Evolutionary conservation across 352 stramenopile genomes (phyloP).

Genomic region (Phytophthora ohioensis): DNA sequence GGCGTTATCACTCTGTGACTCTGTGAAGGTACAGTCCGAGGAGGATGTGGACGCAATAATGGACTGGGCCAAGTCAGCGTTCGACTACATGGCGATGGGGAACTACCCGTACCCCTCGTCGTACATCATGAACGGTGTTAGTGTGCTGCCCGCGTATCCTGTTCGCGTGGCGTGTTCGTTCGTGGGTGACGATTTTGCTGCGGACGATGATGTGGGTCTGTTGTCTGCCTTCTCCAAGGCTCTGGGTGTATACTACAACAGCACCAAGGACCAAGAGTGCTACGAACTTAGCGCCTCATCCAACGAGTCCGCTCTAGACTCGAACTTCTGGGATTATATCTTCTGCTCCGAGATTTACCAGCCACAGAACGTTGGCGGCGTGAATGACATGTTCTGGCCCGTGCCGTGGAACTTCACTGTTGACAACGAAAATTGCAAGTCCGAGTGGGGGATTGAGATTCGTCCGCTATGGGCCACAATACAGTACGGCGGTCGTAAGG

Average conservation of each 20-base stretch:
- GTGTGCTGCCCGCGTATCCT: constrained; percentile 91
- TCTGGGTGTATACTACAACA: constrained; percentile 85
- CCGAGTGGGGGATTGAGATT: constrained; percentile 71
- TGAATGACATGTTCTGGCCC: constrained; percentile 91
- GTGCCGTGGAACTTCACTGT: constrained; percentile 69
- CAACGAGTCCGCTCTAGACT: constrained; percentile 62
- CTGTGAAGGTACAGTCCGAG: constrained; percentile 46
- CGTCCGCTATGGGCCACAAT: constrained; percentile 72
- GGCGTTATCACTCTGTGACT: constrained; percentile 65
- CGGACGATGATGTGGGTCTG: constrained; percentile 43
- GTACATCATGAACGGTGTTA: constrained; percentile 93
- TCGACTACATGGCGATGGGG: constrained; percentile 95
- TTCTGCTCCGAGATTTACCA: constrained; percentile 85
- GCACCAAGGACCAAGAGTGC: constrained; percentile 63
- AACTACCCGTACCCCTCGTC: constrained; percentile 97
- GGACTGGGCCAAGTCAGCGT: constrained; percentile 79
- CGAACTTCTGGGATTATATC: constrained; percentile 84
- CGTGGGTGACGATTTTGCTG: constrained; percentile 53
- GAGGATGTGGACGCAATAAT: constrained; percentile 65
- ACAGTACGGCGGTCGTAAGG: constrained; percentile 77
- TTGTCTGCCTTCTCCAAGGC: constrained; percentile 63
- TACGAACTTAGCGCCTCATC: constrained; percentile 58
- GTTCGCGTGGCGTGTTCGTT: constrained; percentile 87
- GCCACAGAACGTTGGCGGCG: constrained; percentile 65
- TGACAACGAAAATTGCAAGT: constrained; percentile 69